Evolutionary conservation across 2,329 filamentous ascomycete genomes (phyloP).

Genomic region (Beauveria sp.): DNA sequence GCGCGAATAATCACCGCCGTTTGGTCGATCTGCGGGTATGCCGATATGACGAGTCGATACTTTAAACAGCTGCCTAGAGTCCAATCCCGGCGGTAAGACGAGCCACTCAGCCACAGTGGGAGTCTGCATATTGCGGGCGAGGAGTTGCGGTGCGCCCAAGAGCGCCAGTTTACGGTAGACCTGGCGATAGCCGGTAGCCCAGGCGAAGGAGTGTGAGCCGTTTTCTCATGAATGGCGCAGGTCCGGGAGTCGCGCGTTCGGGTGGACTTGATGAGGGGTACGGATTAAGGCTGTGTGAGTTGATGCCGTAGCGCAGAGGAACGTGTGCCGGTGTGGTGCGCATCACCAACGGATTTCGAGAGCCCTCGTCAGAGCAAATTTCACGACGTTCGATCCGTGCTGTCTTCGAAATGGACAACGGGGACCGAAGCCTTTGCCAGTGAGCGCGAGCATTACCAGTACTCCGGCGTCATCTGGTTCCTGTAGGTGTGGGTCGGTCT

Average conservation of each 20-base stretch:
- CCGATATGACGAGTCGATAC: slow-evolving; percentile 7
- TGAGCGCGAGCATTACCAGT: neutral
- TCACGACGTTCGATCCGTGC: neutral
- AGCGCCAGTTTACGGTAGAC: neutral
- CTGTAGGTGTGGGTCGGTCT: neutral
- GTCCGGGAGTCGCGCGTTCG: neutral
- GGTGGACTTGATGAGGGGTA: neutral
- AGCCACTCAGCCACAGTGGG: neutral
- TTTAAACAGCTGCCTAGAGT: neutral
- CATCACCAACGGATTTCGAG: neutral
- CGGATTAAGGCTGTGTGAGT: neutral
- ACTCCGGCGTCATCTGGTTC: neutral
- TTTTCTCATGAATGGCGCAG: too few relatives aligned
- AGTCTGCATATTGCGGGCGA: neutral
- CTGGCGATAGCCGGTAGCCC: neutral
- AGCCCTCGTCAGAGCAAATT: neutral
- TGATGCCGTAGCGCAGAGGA: neutral
- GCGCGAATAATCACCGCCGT: neutral
- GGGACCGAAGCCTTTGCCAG: neutral
- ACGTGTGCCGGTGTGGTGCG: neutral
- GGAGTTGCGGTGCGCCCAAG: neutral
- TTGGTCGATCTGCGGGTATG: slow-evolving; percentile 6
- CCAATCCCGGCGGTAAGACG: neutral
- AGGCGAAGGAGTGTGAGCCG: neutral
- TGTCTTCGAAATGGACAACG: neutral